Conservation (phyloP, 805 yeast genomes). For the Metschnikowia kunwiensis region DNA sequence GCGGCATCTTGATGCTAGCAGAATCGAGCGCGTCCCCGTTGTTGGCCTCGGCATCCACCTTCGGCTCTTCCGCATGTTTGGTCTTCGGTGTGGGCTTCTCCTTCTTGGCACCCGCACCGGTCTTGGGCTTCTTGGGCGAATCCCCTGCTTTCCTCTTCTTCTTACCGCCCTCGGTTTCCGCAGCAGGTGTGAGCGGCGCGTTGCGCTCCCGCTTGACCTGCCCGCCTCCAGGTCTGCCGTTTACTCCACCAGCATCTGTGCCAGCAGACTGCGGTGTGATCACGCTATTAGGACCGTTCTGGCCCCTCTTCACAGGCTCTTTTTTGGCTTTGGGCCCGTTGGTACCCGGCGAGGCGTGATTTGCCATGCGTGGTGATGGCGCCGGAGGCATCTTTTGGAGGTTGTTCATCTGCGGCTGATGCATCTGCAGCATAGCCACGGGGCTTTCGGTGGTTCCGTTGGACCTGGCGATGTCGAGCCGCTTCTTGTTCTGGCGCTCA, state of each 20-base stretch:
- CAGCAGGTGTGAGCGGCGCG: conserved; percentile 41
- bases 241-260: conserved; percentile 11
- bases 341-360: conserved; percentile 33
- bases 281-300: conserved; percentile 21
- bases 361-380: conserved; percentile 34
- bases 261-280: conserved; percentile 18
- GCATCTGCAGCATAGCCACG: conserved; percentile 10
- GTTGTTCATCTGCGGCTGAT: conserved; percentile 15
- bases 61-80: conserved; percentile 19
- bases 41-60: background rate
- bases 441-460: conserved; percentile 18
- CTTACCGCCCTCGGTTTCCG: conserved; percentile 33
- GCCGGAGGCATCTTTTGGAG: conserved; percentile 26
- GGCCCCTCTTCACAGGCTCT: conserved; percentile 28
- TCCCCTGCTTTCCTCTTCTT: conserved; percentile 33
- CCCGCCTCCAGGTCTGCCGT: conserved; percentile 13
- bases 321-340: conserved; percentile 29
- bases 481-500: conserved; percentile 72
- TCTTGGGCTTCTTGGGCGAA: conserved; percentile 31
- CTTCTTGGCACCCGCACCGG: conserved; percentile 23
- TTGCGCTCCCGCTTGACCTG: conserved; percentile 36
- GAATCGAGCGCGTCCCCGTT: conserved; percentile 1
- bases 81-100: conserved; percentile 24
- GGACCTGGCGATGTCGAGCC: conserved; percentile 52
- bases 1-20: conserved; percentile 19